Evolutionary conservation across 768 basidiomycete species (phyloP).

Genomic region (Termitomyces sp.): DNA sequence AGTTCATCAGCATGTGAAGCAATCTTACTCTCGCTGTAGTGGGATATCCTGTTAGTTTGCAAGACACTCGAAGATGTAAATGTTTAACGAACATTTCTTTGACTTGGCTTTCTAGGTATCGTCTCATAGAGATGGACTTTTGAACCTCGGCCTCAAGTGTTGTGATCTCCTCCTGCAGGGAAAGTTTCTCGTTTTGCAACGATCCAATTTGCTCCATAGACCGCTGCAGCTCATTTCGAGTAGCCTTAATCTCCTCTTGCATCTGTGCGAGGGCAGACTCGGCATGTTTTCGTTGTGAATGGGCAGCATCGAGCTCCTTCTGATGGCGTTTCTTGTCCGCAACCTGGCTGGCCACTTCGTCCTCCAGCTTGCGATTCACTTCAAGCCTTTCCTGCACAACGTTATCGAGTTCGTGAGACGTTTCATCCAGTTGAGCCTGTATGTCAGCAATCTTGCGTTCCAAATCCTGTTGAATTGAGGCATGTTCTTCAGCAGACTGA

Average conservation of each 20-base stretch:
- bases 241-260: conserved; percentile 26
- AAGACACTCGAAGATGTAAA: neutral
- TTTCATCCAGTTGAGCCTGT: conserved; percentile 28
- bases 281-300: conserved; percentile 21
- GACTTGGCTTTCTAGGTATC: conserved; percentile 57
- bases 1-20: conserved; percentile 31
- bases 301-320: conserved; percentile 23
- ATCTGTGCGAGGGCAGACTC: conserved; percentile 29
- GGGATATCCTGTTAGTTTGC: conserved; percentile 1
- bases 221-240: conserved; percentile 36
- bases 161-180: conserved; percentile 51
- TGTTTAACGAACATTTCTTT: conserved; percentile 47
- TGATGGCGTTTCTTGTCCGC: conserved; percentile 26
- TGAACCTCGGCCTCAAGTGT: conserved; percentile 61
- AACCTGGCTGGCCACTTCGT: conserved; percentile 27
- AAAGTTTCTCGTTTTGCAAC: conserved; percentile 43
- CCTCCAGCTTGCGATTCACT: conserved; percentile 32
- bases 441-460: conserved; percentile 30
- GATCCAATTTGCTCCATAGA: conserved; percentile 27
- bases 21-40: conserved; percentile 42
- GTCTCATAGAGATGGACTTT: conserved; percentile 51
- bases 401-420: conserved; percentile 29
- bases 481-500: conserved; percentile 21
- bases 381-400: conserved; percentile 31
- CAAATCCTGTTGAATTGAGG: conserved; percentile 18